A percentile compares a stretch with the other conserved stretches of the same genome.
Evolutionary conservation across 2,329 filamentous ascomycete species (phyloP).

Genomic region (Beauveria pseudobassiana): DNA sequence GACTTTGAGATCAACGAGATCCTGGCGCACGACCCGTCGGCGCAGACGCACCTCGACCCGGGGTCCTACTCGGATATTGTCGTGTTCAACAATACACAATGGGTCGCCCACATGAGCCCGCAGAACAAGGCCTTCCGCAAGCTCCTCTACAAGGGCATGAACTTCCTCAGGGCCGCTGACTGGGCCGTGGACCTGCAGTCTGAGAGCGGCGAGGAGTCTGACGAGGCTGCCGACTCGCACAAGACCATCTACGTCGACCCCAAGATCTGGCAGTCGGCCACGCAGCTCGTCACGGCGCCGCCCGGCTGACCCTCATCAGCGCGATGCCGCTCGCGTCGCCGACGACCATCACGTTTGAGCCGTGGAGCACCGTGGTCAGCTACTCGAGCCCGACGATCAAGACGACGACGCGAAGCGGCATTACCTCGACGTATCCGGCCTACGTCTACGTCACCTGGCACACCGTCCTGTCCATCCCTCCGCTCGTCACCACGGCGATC

Average conservation of each 20-base stretch:
- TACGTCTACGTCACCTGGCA: background rate
- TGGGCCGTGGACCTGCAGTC: conserved; percentile 15
- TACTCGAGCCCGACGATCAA: conserved; percentile 1
- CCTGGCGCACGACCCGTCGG: background rate
- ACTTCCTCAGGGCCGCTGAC: conserved; percentile 13
- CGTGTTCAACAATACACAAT: conserved; percentile 16
- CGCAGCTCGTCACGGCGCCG: background rate
- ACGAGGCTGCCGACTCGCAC: background rate
- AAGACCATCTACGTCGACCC: background rate
- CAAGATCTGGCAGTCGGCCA: background rate
- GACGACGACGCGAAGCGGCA: background rate
- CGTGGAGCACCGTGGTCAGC: background rate
- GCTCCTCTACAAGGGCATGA: conserved; percentile 9
- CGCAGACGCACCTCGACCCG: background rate
- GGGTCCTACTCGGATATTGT: conserved; percentile 12
- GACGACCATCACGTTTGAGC: conserved; percentile 2
- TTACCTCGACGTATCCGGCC: background rate
- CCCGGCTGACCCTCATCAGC: conserved; percentile 31
- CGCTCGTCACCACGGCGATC: conserved; percentile 1
- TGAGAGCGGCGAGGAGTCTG: background rate
- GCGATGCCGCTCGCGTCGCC: background rate
- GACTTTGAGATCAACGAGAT: conserved; percentile 23
- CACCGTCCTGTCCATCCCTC: conserved; percentile 4
- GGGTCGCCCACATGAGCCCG: conserved; percentile 13
- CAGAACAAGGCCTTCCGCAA: conserved; percentile 8